Conservation (phyloP, 345 rosid species). For the Murraya paniculata region DNA sequence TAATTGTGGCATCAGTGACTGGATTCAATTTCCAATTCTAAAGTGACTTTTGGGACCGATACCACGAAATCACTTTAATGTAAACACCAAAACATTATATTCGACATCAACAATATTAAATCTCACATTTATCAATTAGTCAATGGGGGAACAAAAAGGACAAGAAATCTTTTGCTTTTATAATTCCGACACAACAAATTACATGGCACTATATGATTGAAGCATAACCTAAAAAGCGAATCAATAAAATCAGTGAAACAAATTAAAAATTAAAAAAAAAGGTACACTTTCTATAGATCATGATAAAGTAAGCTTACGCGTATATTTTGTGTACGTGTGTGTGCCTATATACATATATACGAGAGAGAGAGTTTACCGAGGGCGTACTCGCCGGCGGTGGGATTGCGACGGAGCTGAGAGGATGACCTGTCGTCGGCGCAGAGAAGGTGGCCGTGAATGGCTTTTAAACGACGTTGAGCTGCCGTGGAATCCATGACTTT, state of each 20-base stretch:
- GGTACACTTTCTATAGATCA: no score
- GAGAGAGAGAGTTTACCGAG: conserved; percentile 36
- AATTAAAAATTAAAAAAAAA: no score
- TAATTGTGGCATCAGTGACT: neutral
- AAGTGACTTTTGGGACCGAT: neutral
- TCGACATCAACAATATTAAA: no score
- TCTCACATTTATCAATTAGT: no score
- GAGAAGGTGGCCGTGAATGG: conserved; percentile 63
- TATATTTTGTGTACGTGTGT: neutral
- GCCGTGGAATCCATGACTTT: conserved; percentile 41
- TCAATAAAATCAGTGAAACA: no score
- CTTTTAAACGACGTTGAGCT: conserved; percentile 72
- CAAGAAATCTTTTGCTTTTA: neutral
- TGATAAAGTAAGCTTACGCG: no score
- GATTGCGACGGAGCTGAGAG: conserved; percentile 42
- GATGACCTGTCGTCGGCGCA: conserved; percentile 30
- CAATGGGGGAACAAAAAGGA: neutral
- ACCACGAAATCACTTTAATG: neutral
- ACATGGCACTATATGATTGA: neutral
- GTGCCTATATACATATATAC: no score
- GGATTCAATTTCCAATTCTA: neutral
- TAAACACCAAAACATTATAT: neutral
- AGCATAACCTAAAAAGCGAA: no score
- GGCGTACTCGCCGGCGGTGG: conserved; percentile 74
- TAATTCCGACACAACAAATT: neutral